Evolutionary conservation across 1,139 yeast species (phyloP).

Genomic region (Sugiyamaella japonica): DNA sequence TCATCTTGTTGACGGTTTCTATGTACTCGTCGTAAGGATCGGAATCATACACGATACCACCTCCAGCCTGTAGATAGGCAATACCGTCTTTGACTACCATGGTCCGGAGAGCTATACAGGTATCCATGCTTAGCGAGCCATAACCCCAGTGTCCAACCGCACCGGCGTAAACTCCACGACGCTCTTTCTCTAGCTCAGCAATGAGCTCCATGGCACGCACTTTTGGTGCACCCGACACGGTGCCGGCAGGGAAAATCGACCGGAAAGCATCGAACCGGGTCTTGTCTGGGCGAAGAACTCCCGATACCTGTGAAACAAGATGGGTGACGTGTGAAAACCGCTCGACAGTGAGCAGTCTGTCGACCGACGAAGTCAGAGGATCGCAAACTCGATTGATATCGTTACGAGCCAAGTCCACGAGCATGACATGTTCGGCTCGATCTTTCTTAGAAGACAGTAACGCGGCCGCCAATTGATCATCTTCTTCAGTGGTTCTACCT

Average conservation of each 20-base stretch:
- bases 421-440: constrained; percentile 97
- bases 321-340: constrained; percentile 98
- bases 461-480: constrained; percentile 73
- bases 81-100: constrained; percentile 91
- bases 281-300: constrained; percentile 77
- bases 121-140: constrained; percentile 89
- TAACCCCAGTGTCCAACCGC: constrained; percentile 99
- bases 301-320: constrained; percentile 91
- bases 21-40: constrained; percentile 94
- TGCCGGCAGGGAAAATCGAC: constrained; percentile 97
- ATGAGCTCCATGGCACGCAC: constrained; percentile 95
- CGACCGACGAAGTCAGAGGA: constrained; percentile 81
- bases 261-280: constrained; percentile 95
- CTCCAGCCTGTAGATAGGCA: constrained; percentile 97
- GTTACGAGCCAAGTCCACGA: constrained; percentile 94
- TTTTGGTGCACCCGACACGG: constrained; percentile 98
- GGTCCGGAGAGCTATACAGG: constrained; percentile 94
- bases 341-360: constrained; percentile 83
- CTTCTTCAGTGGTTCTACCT: constrained; percentile 89
- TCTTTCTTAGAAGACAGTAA: constrained; percentile 82
- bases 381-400: constrained; percentile 94
- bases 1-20: constrained; percentile 97
- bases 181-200: constrained; percentile 83
- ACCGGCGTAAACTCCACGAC: constrained; percentile 96
- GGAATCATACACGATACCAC: constrained; percentile 94